phyloP scores from a whole-genome alignment of 495 filamentous ascomycete species.

The Aspergillus wentii region DNA sequence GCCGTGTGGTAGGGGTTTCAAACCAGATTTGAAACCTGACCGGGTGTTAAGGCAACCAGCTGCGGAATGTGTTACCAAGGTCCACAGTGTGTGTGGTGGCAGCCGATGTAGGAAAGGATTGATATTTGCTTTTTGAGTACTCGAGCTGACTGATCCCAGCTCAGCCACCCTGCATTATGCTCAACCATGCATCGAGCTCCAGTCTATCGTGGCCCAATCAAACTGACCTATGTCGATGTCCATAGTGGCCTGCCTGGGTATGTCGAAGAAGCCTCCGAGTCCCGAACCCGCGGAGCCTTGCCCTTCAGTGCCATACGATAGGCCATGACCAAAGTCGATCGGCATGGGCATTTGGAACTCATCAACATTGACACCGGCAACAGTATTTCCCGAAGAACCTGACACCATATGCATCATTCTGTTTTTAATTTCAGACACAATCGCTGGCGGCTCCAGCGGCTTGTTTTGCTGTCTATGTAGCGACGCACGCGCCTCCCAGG shows the following conservation, averaged over 20 bases:
- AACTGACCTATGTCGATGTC: slow-evolving; percentile 19
- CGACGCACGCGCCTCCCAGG: slow-evolving; percentile 36
- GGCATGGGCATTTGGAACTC: slow-evolving; percentile 10
- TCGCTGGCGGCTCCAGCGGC: slow-evolving; percentile 24
- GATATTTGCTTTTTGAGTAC: too few species aligned
- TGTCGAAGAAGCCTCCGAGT: slow-evolving; percentile 11
- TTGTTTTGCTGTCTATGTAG: slow-evolving; percentile 12
- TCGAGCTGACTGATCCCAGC: too few species aligned
- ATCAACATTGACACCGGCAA: slow-evolving; percentile 3
- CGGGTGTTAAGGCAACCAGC: too few species aligned
- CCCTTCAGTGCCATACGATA: slow-evolving; percentile 9
- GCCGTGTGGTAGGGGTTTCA: too few species aligned
- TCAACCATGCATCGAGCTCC: too few species aligned
- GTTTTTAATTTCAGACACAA: slow-evolving; percentile 33
- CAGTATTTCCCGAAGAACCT: slow-evolving; percentile 4
- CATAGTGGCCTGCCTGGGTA: slow-evolving; percentile 13
- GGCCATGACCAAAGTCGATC: slow-evolving; percentile 7
- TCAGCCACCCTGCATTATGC: too few species aligned
- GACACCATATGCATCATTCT: slow-evolving; percentile 13
- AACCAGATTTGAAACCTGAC: too few species aligned
- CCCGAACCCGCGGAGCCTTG: slow-evolving; percentile 1
- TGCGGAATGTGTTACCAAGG: too few species aligned
- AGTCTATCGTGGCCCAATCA: slow-evolving; percentile 15
- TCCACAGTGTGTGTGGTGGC: too few species aligned
- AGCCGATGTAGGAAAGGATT: too few species aligned